phyloP scores from a whole-genome alignment of 192 early-diverging fungal species.

The Coemansia sp. region DNA sequence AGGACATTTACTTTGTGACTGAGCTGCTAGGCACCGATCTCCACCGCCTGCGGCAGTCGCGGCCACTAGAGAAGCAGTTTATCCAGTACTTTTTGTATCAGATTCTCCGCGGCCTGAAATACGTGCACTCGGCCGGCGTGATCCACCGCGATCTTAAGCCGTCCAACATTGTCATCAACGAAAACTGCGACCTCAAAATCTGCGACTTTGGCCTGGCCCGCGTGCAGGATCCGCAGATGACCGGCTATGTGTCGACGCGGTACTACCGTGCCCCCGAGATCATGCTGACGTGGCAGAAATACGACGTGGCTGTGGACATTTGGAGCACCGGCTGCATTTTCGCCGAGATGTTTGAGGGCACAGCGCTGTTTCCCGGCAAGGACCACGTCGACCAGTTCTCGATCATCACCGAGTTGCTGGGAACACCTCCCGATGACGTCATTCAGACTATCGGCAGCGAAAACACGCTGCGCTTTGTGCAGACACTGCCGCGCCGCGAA shows the following conservation, averaged over 20 bases:
- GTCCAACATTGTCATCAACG: conserved; percentile 94
- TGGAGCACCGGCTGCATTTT: conserved; percentile 96
- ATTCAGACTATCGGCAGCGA: conserved; percentile 90
- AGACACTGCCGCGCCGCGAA: conserved; percentile 77
- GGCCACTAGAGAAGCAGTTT: conserved; percentile 91
- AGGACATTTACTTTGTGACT: conserved; percentile 98
- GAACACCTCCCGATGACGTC: conserved; percentile 89
- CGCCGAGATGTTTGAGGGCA: conserved; percentile 95
- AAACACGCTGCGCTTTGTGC: conserved; percentile 90
- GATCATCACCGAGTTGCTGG: conserved; percentile 88
- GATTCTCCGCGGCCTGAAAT: conserved; percentile 88
- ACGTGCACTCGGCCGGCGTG: conserved; percentile 93
- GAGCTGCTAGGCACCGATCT: conserved; percentile 95
- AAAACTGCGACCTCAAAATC: conserved; percentile 98
- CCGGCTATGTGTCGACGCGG: conserved; percentile 94
- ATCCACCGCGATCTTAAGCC: conserved; percentile 97
- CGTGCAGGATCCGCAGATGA: conserved; percentile 94
- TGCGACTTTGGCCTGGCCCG: conserved; percentile 97
- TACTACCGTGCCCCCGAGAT: conserved; percentile 99
- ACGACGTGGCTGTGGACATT: conserved; percentile 93
- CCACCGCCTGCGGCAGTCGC: conserved; percentile 83
- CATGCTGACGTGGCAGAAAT: conserved; percentile 97
- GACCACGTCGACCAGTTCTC: conserved; percentile 96
- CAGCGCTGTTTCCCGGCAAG: conserved; percentile 91
- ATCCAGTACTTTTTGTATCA: conserved; percentile 99